phyloP scores from a whole-genome alignment of 129 eudicot genomes.

The Lactuca sativa region DNA sequence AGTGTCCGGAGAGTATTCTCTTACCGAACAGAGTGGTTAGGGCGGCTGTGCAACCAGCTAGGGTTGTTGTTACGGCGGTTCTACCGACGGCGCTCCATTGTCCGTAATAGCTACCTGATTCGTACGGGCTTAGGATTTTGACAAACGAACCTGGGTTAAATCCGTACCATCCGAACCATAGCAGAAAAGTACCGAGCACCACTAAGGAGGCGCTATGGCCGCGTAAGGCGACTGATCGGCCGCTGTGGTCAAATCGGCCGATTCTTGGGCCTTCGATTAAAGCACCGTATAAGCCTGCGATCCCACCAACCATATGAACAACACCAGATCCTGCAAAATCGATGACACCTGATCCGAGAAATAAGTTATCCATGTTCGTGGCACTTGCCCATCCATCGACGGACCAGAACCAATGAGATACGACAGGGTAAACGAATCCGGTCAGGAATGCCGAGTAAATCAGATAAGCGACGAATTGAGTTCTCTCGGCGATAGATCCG shows the following conservation, averaged over 20 bases:
- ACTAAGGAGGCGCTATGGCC: slow-evolving; percentile 75
- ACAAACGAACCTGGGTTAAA: slow-evolving; percentile 72
- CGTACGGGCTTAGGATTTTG: slow-evolving; percentile 36
- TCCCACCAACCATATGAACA: slow-evolving; percentile 75
- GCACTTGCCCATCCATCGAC: slow-evolving; percentile 73
- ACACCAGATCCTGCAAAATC: slow-evolving; percentile 86
- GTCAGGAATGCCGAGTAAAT: slow-evolving; percentile 65
- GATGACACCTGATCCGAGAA: slow-evolving; percentile 67
- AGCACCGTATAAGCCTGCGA: slow-evolving; percentile 69
- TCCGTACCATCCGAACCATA: slow-evolving; percentile 90
- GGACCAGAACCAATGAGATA: slow-evolving; percentile 85
- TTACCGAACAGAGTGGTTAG: slow-evolving; percentile 49
- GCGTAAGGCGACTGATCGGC: slow-evolving; percentile 43
- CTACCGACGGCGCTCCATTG: slow-evolving; percentile 65
- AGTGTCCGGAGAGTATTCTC: slow-evolving; percentile 48
- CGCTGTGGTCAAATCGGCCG: slow-evolving; percentile 57
- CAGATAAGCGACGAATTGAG: slow-evolving; percentile 66
- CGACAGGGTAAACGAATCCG: slow-evolving; percentile 80
- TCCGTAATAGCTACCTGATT: slow-evolving; percentile 39
- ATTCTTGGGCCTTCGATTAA: slow-evolving; percentile 71
- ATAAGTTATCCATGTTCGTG: slow-evolving; percentile 16
- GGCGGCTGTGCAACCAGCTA: slow-evolving; percentile 62
- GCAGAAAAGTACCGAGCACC: slow-evolving; percentile 58
- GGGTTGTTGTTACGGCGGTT: slow-evolving; percentile 62
- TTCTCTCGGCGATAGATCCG: slow-evolving; percentile 67